These are phyloP conservation scores for Serendipita sp. DNA, from an alignment of 768 basidiomycete genomes.

Conservation along the genomic window DNA sequence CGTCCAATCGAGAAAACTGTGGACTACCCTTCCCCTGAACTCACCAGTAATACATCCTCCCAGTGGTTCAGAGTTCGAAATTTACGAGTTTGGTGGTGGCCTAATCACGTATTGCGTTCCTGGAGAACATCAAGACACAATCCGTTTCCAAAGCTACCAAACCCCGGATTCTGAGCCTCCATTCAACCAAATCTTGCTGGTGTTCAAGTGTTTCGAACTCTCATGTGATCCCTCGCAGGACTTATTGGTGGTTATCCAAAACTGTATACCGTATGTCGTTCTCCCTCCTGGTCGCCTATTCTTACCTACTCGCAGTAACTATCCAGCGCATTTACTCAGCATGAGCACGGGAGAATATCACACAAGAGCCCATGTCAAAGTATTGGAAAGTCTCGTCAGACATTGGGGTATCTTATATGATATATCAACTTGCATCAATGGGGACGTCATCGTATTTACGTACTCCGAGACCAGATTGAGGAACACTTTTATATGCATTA, in stretches of 20 bases:
- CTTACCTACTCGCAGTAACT: not conserved
- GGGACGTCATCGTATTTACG: not conserved
- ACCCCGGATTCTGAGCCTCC: not conserved
- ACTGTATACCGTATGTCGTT: not conserved
- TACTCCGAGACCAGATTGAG: not conserved
- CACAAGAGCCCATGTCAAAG: not conserved
- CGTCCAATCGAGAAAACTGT: not conserved
- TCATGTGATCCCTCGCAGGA: not conserved
- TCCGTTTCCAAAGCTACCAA: not conserved
- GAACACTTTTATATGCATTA: not conserved
- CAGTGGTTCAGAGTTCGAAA: not conserved
- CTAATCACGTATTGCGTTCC: not conserved
- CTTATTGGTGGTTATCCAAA: not conserved
- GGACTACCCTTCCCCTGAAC: not conserved
- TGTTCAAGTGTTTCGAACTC: not conserved
- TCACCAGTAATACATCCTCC: not conserved
- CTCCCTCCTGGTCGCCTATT: not conserved
- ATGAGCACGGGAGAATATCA: constrained; percentile 1
- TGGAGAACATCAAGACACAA: not conserved
- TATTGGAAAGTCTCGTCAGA: not conserved
- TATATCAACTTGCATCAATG: not conserved
- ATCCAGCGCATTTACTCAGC: not conserved
- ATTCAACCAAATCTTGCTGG: not conserved
- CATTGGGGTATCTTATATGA: not conserved
- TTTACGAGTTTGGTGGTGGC: constrained; percentile 3